A percentile compares a stretch with the other conserved stretches of the same genome.
Conservation (phyloP, 805 yeast species). For the Barnettozyma pratensis region DNA sequence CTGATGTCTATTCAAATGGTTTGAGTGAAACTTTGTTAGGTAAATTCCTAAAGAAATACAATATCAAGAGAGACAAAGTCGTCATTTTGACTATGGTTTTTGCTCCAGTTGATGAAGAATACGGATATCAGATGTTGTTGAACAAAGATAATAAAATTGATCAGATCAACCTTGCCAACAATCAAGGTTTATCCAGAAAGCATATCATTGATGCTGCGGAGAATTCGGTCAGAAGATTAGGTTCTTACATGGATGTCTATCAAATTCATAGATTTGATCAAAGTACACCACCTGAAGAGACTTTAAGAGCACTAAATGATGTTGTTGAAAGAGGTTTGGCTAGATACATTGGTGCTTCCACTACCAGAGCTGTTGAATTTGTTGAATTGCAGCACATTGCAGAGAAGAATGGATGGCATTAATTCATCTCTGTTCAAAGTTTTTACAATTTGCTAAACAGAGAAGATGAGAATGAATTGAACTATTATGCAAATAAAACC, state of each 20-base stretch:
- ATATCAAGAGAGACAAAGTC: conserved; percentile 47
- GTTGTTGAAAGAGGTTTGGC: conserved; percentile 40
- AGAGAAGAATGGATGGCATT: conserved; percentile 50
- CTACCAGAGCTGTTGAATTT: conserved; percentile 53
- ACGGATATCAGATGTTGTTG: conserved; percentile 7
- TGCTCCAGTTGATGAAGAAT: conserved; percentile 14
- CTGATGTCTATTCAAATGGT: conserved; percentile 45
- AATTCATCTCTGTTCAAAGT: conserved; percentile 56
- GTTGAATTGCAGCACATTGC: conserved; percentile 50
- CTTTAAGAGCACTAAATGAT: conserved; percentile 50
- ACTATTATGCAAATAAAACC: conserved; percentile 44
- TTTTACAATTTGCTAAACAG: conserved; percentile 50
- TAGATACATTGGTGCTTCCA: conserved; percentile 58
- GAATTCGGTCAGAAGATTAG: conserved; percentile 40
- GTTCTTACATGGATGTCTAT: conserved; percentile 48
- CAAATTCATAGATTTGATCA: conserved; percentile 54
- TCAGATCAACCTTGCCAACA: conserved; percentile 24
- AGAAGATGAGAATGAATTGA: conserved; percentile 64
- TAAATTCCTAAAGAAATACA: conserved; percentile 44
- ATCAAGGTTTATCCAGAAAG: conserved; percentile 38
- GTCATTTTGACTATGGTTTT: conserved; percentile 46
- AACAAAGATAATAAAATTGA: conserved; percentile 11
- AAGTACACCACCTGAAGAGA: conserved; percentile 42
- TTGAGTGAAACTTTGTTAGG: conserved; percentile 44
- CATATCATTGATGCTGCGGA: conserved; percentile 40